Base-by-base conservation (phyloP, 1,284 basidiomycete species). In the Pseudozyma pruni region DNA sequence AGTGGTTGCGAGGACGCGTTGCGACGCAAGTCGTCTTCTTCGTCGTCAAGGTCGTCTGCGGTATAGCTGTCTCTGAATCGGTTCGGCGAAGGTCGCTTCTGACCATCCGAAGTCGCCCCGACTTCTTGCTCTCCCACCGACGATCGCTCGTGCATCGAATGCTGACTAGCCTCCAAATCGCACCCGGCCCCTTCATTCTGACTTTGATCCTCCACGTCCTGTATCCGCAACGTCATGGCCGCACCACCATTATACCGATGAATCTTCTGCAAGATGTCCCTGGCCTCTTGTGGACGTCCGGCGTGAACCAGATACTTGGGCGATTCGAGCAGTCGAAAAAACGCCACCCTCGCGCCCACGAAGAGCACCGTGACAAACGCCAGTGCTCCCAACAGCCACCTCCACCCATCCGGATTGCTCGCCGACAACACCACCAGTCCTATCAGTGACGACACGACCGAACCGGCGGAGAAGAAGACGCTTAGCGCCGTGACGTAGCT, bases 401-500 rank as follows among this genome's bases (percentile, higher is more conserved):
- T 52, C 76, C 74, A 77, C 10, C 67, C 67, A 20, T 46, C 53
- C 27, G 31, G 33, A 45, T 47, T 48, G 42, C 40, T 42, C 10
- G 51, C 56, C 6, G 75, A 71, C 16, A 81, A 46, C n/a, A 78
- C 46, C 1, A 55, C 20, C 19, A 76, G 46, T 0, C 71, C 79
- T 3, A 79, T 51, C 3, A 64, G 16, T 22, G 55, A 58, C 11
- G 64, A 53, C 8, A 75, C 55, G 9, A 80, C 76, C 16, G 62
- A 55, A 2, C 79, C 79, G 3, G 60, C 54, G 3, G 72, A 80
- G 29, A 72, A 84, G 74, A 98, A 98, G 19, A 96, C 88, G 6
- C 93, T 95, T n/a, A 98, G 87, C 0, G 91, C 91, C 0, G 94
- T 98, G 44, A 98, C 90, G 32, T 97, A 88, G 81, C 94, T 94